Evolutionary conservation across 2,329 filamentous ascomycete genomes (phyloP).

Genomic region (Colletotrichum sp.): DNA sequence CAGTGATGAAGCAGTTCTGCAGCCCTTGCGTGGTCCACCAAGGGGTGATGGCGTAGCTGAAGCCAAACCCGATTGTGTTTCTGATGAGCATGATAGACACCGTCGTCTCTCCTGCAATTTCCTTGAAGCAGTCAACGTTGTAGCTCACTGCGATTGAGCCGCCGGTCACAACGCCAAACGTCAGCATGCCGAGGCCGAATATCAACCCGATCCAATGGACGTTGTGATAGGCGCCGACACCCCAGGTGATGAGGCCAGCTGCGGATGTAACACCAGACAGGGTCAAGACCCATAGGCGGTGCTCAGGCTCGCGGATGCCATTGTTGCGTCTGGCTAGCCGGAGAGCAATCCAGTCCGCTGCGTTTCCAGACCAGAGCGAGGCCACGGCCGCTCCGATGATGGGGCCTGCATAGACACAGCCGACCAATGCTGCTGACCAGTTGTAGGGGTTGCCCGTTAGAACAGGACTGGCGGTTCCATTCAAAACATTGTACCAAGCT

Average conservation of each 20-base stretch:
- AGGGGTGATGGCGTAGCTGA: neutral
- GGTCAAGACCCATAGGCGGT: neutral
- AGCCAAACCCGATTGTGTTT: neutral
- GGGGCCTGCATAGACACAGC: neutral
- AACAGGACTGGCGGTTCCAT: neutral
- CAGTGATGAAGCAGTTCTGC: neutral
- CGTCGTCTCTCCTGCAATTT: rapidly evolving
- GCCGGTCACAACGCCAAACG: neutral
- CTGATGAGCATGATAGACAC: neutral
- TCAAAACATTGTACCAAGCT: neutral
- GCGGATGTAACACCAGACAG: rapidly evolving
- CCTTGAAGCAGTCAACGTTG: neutral
- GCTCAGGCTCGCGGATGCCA: neutral
- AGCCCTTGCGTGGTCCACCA: neutral
- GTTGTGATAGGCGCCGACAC: neutral
- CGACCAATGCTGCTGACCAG: neutral
- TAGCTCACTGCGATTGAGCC: neutral
- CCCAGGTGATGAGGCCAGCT: neutral
- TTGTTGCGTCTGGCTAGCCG: neutral
- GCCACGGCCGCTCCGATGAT: neutral
- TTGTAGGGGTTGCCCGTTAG: neutral
- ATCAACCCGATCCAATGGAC: neutral
- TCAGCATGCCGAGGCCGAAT: neutral
- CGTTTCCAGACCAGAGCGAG: neutral
- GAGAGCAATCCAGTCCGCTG: neutral